Evolutionary conservation across 345 rosid genomes (phyloP), one percentile per base, ranked within the genome.

Genomic region (Stellera chamaejasme): DNA sequence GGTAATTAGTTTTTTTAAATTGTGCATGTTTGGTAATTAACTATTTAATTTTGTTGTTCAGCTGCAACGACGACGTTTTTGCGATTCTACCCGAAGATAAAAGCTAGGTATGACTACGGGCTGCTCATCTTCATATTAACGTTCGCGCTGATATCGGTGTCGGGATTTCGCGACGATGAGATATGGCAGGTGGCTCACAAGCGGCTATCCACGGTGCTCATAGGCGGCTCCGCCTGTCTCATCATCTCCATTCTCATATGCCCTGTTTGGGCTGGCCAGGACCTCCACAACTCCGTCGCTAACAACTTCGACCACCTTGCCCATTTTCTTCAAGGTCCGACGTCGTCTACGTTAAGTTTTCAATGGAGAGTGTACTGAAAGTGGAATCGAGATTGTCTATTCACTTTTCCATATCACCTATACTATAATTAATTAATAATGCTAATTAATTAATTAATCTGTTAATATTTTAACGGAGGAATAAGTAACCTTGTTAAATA

Each of bases 71-170:
- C 82, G 8, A 88, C 98, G 26, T 91, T 83, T 60, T 16, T 81
- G 52, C 66, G 96, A 41, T 91, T 88, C 72, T 78, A 87, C 14
- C 98, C 98, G 3, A 52, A 60, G 26, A 66, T 91, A 56, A 91
- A 85, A 75, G 84, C 88, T 11, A 83, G 95, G 78, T 91, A 88
- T 32, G 95, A 91, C 64, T 91, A 91, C 52, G 86, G 95, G 50
- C 55, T 88, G 42, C 41, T 77, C 61, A 81, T 85, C 52, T 91
- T 91, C 71, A 83, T 88, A 43, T 64, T 88, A 63, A 91, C 96
- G 10, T 88, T 85, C 69, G 72, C 83, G 6, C 60, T 88, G 68
- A 67, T 91, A 60, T 82, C 93, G 10, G 77, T 88, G 3, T 88
- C 90, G 10, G 88, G 92, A 14, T 87, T 73, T 48, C 69, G 84